Base-by-base conservation (phyloP, 2,329 filamentous ascomycete genomes). In the Ceratocystis variospora region DNA sequence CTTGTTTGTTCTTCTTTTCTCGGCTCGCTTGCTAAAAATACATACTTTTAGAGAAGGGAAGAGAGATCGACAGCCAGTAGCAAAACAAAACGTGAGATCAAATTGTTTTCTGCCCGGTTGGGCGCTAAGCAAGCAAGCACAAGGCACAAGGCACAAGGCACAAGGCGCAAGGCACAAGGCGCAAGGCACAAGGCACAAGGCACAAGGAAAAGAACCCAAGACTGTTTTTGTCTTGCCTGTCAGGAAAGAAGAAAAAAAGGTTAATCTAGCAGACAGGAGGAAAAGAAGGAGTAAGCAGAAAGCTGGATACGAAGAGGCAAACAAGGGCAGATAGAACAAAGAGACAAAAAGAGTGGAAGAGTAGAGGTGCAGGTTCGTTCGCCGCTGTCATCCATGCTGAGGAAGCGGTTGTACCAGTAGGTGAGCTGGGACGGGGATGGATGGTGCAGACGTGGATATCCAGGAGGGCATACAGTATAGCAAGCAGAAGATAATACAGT, bases 351-450 rank as follows among this genome's bases (percentile, higher is more conserved):
- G 25, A 25, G 50, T 12, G 25, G 10, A 31, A 28, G 50, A 17
- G 25, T 0, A 17, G 22, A 31, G 8, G 50, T 10, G 22, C 22
- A 31, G 50, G n/a, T 17, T 33, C 53, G 53, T 57, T 57, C 53
- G 53, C 53, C 53, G 53, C 53, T 57, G 53, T 57, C 53, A 57
- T 57, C 53, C 53, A 57, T 57, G 53, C 53, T 57, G 53, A 57
- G 17, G 53, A 57, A 7, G 53, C 53, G 53, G 53, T 28, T 33
- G 12, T 12, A 33, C 53, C 53, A 57, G 53, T 28, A 12, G 53
- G 53, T 33, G 53, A 57, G 53, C 25, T n/a, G 53, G 17, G 53
- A 33, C 5, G 50, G n/a, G 25, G 22, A 55, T n/a, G 22, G 50
- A 10, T 22, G 50, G 25, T 5, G 50, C 25, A 57, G 53, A 57